phyloP scores from a whole-genome alignment of 441 rosid genomes.

The Populus hybrid region DNA sequence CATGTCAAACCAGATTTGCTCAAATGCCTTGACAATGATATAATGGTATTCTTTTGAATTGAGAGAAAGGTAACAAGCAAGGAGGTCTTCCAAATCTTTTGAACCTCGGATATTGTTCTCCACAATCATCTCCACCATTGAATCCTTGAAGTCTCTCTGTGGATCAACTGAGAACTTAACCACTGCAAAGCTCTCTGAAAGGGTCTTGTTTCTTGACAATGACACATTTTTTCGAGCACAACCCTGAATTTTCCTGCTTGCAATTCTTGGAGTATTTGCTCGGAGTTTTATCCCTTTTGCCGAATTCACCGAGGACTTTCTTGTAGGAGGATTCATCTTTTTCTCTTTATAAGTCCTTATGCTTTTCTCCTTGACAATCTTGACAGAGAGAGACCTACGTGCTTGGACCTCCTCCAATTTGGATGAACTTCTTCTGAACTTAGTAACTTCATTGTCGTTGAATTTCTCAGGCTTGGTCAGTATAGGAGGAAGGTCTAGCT shows the following conservation, averaged over 20 bases:
- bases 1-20: conserved; percentile 79
- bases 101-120: conserved; percentile 72
- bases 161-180: conserved; percentile 82
- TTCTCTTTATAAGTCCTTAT: conserved; percentile 14
- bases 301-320: conserved; percentile 24
- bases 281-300: conserved; percentile 51
- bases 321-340: conserved; percentile 10
- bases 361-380: conserved; percentile 27
- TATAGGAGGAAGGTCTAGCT: conserved; percentile 30
- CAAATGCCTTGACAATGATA: conserved; percentile 71
- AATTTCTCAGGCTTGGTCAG: conserved; percentile 25
- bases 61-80: conserved; percentile 79
- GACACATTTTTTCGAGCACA: conserved; percentile 30
- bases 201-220: conserved; percentile 24
- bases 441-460: conserved; percentile 3
- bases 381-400: conserved; percentile 18
- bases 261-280: conserved; percentile 55
- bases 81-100: conserved; percentile 82
- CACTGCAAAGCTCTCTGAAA: conserved; percentile 64
- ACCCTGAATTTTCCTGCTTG: conserved; percentile 33
- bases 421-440: conserved; percentile 15
- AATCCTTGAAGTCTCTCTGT: conserved; percentile 74
- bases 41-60: conserved; percentile 74
- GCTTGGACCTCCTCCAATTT: conserved; percentile 3
- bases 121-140: conserved; percentile 94